phyloP scores from a whole-genome alignment of 2,329 filamentous ascomycete species.

The Penicillium vulpinum region DNA sequence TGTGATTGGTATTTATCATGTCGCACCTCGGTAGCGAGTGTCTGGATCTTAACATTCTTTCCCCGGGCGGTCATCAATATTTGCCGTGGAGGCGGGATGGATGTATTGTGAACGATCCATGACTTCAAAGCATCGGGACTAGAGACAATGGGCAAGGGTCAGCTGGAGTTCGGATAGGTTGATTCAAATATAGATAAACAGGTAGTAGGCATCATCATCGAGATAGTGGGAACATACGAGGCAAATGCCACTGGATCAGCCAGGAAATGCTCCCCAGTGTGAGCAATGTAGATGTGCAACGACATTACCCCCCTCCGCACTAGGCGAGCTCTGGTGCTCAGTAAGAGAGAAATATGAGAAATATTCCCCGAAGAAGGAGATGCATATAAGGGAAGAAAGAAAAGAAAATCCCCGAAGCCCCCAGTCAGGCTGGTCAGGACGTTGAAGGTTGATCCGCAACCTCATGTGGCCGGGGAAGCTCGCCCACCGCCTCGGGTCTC shows the following conservation, averaged over 20 bases:
- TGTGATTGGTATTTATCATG: background rate
- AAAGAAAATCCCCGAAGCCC: conserved; percentile 16
- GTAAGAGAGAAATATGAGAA: conserved; percentile 20
- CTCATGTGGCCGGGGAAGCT: conserved; percentile 11
- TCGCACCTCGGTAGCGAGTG: conserved; percentile 73
- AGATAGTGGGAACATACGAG: conserved; percentile 56
- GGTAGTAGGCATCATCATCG: background rate
- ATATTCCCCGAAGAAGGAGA: conserved; percentile 17
- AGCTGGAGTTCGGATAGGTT: conserved; percentile 15
- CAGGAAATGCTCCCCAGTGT: conserved; percentile 83
- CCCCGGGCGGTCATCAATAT: conserved; percentile 84
- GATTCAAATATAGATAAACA: background rate
- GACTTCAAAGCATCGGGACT: conserved; percentile 81
- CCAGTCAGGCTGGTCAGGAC: conserved; percentile 7
- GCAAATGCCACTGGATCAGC: conserved; percentile 74
- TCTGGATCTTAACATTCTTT: conserved; percentile 78
- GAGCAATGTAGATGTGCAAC: conserved; percentile 86
- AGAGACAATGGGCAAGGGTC: conserved; percentile 18
- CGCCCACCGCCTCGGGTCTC: conserved; percentile 23
- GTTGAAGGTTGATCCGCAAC: conserved; percentile 4
- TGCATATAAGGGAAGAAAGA: conserved; percentile 3
- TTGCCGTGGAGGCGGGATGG: conserved; percentile 74
- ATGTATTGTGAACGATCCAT: conserved; percentile 74
- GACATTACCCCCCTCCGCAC: conserved; percentile 65
- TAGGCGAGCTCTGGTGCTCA: conserved; percentile 29